Base-by-base conservation (phyloP, 2,329 filamentous ascomycete genomes). In the Scortechinia acanthostroma region DNA sequence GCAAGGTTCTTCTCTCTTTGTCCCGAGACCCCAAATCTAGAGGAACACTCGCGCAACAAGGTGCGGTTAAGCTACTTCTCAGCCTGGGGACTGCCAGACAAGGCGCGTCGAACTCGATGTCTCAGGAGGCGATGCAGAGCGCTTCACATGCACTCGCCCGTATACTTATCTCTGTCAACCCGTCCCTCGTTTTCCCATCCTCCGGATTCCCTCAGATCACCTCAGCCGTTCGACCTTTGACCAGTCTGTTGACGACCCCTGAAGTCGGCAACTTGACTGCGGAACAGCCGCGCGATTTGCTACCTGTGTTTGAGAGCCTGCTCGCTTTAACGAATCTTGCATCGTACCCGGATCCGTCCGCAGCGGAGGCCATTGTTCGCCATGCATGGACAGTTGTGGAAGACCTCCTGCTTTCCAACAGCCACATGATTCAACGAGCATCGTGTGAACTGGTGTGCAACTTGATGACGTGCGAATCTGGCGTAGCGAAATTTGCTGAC, bases 31-130 rank as follows among this genome's bases (percentile, higher is more conserved):
- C 82, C 30, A 80, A 80, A 46, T 73, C 89, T 46, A 81, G 93
- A 10, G 87, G 89, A 1, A 74, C 79, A 43, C 80, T 98, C 51
- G 88, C 90, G 2, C 93, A 97, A 58, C 91, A 97, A 70, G 93
- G 93, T n/a, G 89, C 88, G 2, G 78, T 96, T 16, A 93, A 86
- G 54, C 76, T 96, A 1, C 74, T 97, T 19, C 75, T 97, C 21
- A 77, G 83, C 14, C 76, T 83, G 45, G 82, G 81, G 74, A 71
- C 74, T 17, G 13, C 35, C 6, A 10, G 20, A 19, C 35, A 40
- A 19, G 35, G 35, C 10, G 17, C 14, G 14, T 10, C 35, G 10
- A 19, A 6, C 6, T 13, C 17, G 14, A n/a, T 30, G 10, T 10
- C 25, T 30, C n/a, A n/a, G n/a, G 35, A 40, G 35, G 20, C 35